Evolutionary conservation across 352 stramenopile genomes (phyloP).

Genomic region (Phytophthora sp.): DNA sequence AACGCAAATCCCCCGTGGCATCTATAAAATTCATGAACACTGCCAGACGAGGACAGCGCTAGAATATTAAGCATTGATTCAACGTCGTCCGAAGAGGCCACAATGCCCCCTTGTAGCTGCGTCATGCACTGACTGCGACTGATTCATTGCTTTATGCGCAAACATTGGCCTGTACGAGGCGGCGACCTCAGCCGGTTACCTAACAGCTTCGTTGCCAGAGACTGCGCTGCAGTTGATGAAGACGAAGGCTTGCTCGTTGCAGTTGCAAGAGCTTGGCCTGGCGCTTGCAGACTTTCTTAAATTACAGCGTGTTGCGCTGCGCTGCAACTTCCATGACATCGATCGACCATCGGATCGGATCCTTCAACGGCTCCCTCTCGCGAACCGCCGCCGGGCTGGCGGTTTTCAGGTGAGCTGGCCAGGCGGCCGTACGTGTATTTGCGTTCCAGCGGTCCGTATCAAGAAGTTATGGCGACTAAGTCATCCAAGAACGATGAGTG

Average conservation of each 20-base stretch:
- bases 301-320: background rate
- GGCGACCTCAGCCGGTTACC: conserved; percentile 26
- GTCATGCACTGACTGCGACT: too few species aligned
- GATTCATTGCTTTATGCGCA: too few species aligned
- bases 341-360: too few species aligned
- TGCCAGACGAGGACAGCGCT: conserved; percentile 1
- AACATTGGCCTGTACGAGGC: conserved; percentile 13
- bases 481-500: conserved; percentile 87
- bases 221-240: conserved; percentile 12
- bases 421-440: too few species aligned
- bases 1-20: conserved; percentile 21
- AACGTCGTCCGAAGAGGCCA: too few species aligned
- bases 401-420: too few species aligned
- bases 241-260: conserved; percentile 24
- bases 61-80: too few species aligned
- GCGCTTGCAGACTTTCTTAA: conserved; percentile 19
- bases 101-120: too few species aligned
- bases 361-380: too few species aligned
- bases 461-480: conserved; percentile 49
- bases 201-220: conserved; percentile 19
- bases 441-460: too few species aligned
- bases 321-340: conserved; percentile 17
- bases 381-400: too few species aligned
- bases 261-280: conserved; percentile 5
- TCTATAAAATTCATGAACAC: conserved; percentile 8